Percentiles rank a stretch among this genome's conserved stretches.
These are phyloP conservation scores for Leccinum subgranulosum DNA, from an alignment of 768 basidiomycete species.

Conservation along the genomic window DNA sequence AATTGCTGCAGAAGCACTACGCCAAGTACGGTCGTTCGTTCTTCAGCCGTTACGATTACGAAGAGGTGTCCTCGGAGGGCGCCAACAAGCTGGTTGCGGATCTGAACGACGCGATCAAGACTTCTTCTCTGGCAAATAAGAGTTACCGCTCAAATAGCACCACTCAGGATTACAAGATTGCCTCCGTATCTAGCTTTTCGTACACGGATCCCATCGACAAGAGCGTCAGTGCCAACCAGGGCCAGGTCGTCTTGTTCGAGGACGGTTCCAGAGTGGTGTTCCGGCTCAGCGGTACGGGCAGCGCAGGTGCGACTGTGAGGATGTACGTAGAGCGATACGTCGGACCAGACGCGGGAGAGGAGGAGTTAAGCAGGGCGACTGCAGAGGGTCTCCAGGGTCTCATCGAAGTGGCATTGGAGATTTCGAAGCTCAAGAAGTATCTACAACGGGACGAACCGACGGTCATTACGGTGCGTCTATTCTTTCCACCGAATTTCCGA, in stretches of 20 bases:
- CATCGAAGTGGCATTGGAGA: slow-evolving; percentile 89
- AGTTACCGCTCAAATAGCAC: slow-evolving; percentile 66
- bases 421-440: slow-evolving; percentile 83
- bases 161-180: slow-evolving; percentile 70
- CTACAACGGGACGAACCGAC: slow-evolving; percentile 88
- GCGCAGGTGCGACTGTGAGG: slow-evolving; percentile 92
- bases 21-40: slow-evolving; percentile 92
- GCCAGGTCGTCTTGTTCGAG: slow-evolving; percentile 85
- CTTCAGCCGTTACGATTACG: slow-evolving; percentile 99
- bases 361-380: slow-evolving; percentile 68
- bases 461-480: slow-evolving; percentile 80
- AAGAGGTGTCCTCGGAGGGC: slow-evolving; percentile 90
- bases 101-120: slow-evolving; percentile 68
- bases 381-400: slow-evolving; percentile 90
- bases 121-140: slow-evolving; percentile 65
- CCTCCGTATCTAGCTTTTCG: slow-evolving; percentile 79
- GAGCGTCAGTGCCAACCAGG: slow-evolving; percentile 92
- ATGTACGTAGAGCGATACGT: slow-evolving; percentile 96
- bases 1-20: slow-evolving; percentile 86
- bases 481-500: slow-evolving; percentile 2
- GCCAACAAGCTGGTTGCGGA: slow-evolving; percentile 82
- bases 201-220: slow-evolving; percentile 99
- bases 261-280: slow-evolving; percentile 96
- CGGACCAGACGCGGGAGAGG: slow-evolving; percentile 59
- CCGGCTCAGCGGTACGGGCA: slow-evolving; percentile 94